Evolutionary conservation across 2,329 filamentous ascomycete genomes (phyloP).

Genomic region (Sporothrix sp.): DNA sequence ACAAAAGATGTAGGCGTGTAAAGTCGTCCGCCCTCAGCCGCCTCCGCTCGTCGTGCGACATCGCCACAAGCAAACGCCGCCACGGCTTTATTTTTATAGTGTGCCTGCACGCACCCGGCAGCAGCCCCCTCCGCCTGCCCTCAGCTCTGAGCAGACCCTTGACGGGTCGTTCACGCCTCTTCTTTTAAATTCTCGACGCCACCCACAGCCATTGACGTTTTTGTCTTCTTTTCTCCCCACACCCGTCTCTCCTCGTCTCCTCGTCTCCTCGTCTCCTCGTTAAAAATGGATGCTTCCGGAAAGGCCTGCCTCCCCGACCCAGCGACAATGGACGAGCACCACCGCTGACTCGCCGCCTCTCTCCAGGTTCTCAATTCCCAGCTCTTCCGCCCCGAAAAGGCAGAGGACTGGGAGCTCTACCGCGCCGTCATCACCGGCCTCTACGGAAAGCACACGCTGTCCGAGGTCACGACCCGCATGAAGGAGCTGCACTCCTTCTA

Average conservation of each 20-base stretch:
- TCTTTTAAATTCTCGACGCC: too few relatives aligned
- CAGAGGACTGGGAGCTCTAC: slow-evolving; percentile 27
- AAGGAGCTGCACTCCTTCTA: slow-evolving; percentile 22
- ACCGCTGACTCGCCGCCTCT: background rate
- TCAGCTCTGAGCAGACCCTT: too few relatives aligned
- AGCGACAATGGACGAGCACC: background rate
- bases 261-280: background rate
- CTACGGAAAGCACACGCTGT: slow-evolving; percentile 27
- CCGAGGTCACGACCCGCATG: slow-evolving; percentile 30
- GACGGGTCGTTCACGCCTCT: too few relatives aligned
- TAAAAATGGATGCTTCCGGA: background rate
- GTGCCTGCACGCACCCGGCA: too few relatives aligned
- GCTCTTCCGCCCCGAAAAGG: slow-evolving; percentile 19
- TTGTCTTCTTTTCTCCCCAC: too few relatives aligned
- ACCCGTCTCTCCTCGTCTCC: too few relatives aligned
- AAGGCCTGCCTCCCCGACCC: background rate
- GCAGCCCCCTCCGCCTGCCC: too few relatives aligned
- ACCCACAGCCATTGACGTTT: background rate
- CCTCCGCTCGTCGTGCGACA: too few relatives aligned
- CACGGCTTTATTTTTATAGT: too few relatives aligned
- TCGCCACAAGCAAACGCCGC: too few relatives aligned
- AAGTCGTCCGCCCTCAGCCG: too few relatives aligned
- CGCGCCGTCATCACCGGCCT: slow-evolving; percentile 22
- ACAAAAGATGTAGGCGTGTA: too few relatives aligned
- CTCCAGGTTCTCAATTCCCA: background rate